phyloP scores from a whole-genome alignment of 2,329 filamentous ascomycete species.

The Aspergillus neoniger region DNA sequence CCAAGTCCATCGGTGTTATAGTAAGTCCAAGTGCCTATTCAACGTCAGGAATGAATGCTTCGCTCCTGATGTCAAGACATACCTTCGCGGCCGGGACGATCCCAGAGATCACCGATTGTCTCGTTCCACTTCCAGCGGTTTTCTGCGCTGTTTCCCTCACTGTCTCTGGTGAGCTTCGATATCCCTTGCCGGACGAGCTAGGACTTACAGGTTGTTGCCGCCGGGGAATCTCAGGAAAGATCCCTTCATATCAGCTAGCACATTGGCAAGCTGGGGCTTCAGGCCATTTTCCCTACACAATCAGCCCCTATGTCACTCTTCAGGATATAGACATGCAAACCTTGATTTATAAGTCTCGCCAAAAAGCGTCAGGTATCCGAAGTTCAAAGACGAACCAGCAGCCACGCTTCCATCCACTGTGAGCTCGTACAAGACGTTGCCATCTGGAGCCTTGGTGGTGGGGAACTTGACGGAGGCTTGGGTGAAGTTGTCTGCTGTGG shows the following conservation, averaged over 20 bases:
- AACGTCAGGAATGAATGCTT: neutral
- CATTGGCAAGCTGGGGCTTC: slow-evolving; percentile 56
- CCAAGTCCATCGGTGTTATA: neutral
- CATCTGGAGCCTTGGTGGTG: slow-evolving; percentile 19
- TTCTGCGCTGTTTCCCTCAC: slow-evolving; percentile 25
- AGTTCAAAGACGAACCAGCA: slow-evolving; percentile 19
- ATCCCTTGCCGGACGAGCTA: neutral
- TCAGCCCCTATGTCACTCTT: neutral
- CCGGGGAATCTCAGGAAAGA: slow-evolving; percentile 65
- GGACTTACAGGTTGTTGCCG: slow-evolving; percentile 58
- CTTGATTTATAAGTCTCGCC: slow-evolving; percentile 22
- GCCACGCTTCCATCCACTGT: slow-evolving; percentile 16
- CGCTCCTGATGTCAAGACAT: slow-evolving; percentile 19
- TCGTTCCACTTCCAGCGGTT: slow-evolving; percentile 54
- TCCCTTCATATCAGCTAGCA: slow-evolving; percentile 55
- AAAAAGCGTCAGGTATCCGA: slow-evolving; percentile 23
- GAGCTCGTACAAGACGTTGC: slow-evolving; percentile 18
- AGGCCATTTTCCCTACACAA: slow-evolving; percentile 53
- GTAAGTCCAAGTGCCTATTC: neutral
- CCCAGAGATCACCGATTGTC: slow-evolving; percentile 51
- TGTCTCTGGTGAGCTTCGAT: slow-evolving; percentile 8
- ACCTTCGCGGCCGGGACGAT: slow-evolving; percentile 49
- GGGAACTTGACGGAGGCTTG: slow-evolving; percentile 20
- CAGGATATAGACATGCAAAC: neutral
- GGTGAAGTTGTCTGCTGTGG: slow-evolving; percentile 20